phyloP scores from a whole-genome alignment of 768 basidiomycete species.

The Phanerodontia chrysosporium region DNA sequence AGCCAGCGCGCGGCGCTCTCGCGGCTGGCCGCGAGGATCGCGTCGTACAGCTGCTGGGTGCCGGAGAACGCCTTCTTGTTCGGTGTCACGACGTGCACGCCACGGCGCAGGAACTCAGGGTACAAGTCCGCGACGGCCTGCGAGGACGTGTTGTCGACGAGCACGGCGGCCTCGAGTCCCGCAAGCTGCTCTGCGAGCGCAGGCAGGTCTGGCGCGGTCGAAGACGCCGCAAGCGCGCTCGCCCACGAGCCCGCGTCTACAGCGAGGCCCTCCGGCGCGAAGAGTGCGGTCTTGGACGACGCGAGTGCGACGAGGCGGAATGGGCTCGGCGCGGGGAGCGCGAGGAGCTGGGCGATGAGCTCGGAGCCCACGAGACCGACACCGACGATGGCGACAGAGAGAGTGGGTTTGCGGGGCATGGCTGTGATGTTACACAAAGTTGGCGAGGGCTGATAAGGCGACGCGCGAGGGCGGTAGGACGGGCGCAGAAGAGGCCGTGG shows the following conservation, averaged over 20 bases:
- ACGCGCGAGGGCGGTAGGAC: too few relatives aligned
- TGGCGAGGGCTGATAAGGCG: too few relatives aligned
- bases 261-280: slow-evolving; percentile 43
- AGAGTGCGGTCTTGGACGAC: slow-evolving; percentile 60
- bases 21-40: slow-evolving; percentile 57
- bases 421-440: neutral
- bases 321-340: slow-evolving; percentile 51
- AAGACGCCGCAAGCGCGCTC: neutral
- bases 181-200: slow-evolving; percentile 43
- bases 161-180: slow-evolving; percentile 51
- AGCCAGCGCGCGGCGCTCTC: slow-evolving; percentile 64
- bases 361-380: slow-evolving; percentile 91
- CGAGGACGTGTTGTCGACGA: slow-evolving; percentile 92
- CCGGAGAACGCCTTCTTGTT: slow-evolving; percentile 97
- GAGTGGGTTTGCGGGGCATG: slow-evolving; percentile 1
- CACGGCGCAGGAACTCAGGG: slow-evolving; percentile 70
- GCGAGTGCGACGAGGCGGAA: slow-evolving; percentile 68
- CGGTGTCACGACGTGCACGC: slow-evolving; percentile 88
- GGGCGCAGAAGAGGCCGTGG: too few relatives aligned
- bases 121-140: slow-evolving; percentile 78
- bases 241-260: slow-evolving; percentile 34
- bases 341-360: slow-evolving; percentile 75
- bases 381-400: slow-evolving; percentile 76
- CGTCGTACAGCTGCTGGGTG: slow-evolving; percentile 58
- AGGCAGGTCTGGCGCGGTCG: slow-evolving; percentile 31